phyloP scores from a whole-genome alignment of 768 basidiomycete genomes.

The Gloeostereum incarnatum region DNA sequence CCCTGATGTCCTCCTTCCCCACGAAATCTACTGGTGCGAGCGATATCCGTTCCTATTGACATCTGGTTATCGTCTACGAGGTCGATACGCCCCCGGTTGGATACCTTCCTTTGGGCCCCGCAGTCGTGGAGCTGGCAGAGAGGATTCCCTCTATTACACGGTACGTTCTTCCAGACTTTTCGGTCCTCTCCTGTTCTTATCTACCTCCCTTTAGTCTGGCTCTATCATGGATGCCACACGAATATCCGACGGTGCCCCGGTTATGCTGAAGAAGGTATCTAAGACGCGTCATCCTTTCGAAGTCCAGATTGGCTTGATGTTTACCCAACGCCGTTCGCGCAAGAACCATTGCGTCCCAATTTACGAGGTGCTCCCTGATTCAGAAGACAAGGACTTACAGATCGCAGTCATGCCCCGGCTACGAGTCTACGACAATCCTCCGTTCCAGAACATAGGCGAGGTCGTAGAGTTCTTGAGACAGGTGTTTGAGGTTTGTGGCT shows the following conservation, averaged over 20 bases:
- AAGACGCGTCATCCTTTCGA: constrained; percentile 15
- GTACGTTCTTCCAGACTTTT: not conserved
- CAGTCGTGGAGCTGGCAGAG: constrained; percentile 2
- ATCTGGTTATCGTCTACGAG: constrained; percentile 17
- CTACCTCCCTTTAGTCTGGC: constrained; percentile 1
- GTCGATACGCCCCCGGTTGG: constrained; percentile 21
- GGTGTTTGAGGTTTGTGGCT: constrained; percentile 23
- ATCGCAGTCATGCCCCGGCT: constrained; percentile 15
- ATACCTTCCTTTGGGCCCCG: constrained; percentile 17
- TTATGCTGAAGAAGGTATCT: constrained; percentile 17
- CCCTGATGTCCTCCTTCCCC: not conserved
- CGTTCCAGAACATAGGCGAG: constrained; percentile 22
- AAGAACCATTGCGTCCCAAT: constrained; percentile 21
- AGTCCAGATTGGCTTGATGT: constrained; percentile 15
- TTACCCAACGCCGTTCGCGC: constrained; percentile 10
- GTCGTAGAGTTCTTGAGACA: constrained; percentile 21
- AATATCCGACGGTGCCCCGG: constrained; percentile 14
- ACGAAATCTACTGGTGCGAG: constrained; percentile 15
- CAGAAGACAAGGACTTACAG: constrained; percentile 8
- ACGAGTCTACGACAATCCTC: constrained; percentile 10
- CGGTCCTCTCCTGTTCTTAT: not conserved
- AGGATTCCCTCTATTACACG: constrained; percentile 5
- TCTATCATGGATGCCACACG: constrained; percentile 21
- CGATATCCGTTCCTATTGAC: constrained; percentile 14
- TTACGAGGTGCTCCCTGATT: constrained; percentile 12